phyloP scores from a whole-genome alignment of 78 protist species.

The Bigelowiella natans region DNA sequence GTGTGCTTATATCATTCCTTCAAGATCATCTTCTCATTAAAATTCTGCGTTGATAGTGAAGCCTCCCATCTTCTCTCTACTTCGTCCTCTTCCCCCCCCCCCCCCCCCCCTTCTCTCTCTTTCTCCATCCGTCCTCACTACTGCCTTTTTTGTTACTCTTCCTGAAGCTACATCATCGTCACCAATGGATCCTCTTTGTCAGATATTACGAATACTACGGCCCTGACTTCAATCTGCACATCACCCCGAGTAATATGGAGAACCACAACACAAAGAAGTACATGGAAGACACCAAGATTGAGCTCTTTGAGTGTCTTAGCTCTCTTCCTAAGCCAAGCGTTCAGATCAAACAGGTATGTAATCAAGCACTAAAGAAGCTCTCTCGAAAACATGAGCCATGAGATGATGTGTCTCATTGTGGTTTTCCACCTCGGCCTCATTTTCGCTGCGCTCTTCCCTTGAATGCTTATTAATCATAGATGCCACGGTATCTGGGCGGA shows the following conservation, averaged over 20 bases:
- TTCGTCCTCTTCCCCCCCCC: background rate
- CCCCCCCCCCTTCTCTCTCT: background rate
- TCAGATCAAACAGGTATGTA: background rate
- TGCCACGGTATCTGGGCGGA: no score
- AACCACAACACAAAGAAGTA: constrained; percentile 68
- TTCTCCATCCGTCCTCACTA: background rate
- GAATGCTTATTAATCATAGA: no score
- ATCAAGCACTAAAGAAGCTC: no score
- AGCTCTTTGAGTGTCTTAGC: background rate
- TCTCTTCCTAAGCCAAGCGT: background rate
- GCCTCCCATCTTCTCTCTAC: background rate
- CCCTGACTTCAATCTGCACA: constrained; percentile 78
- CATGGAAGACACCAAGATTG: constrained; percentile 42
- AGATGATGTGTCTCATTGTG: no score
- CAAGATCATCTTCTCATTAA: background rate
- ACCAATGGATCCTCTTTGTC: constrained; percentile 75
- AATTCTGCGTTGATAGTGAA: no score
- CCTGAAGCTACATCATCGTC: background rate
- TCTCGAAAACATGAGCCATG: no score
- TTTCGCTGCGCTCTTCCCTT: no score
- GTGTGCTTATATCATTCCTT: background rate
- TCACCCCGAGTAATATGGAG: constrained; percentile 47
- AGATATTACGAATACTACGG: constrained; percentile 88
- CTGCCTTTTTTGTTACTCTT: background rate
- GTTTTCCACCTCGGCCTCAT: no score